A percentile compares a stretch with the other conserved stretches of the same genome.
Evolutionary conservation across 192 early-diverging fungal genomes (phyloP).

Genomic region (Mortierella claussenii): DNA sequence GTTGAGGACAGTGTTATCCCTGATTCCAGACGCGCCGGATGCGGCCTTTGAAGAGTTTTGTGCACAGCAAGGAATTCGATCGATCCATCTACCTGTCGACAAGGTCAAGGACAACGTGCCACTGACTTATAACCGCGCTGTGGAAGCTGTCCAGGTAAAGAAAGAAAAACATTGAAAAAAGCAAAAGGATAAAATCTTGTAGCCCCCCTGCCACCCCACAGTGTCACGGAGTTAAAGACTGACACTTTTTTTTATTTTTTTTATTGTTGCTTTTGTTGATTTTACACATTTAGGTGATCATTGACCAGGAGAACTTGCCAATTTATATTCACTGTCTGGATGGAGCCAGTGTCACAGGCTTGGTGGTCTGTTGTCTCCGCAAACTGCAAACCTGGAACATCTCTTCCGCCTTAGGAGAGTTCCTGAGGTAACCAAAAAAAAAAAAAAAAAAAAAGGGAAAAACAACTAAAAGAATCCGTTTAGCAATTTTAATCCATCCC

Average conservation of each 20-base stretch:
- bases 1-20: constrained; percentile 85
- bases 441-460: no score
- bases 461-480: no score
- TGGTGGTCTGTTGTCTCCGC: constrained; percentile 86
- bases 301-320: constrained; percentile 77
- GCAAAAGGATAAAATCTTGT: background rate
- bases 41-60: constrained; percentile 72
- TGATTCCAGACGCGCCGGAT: constrained; percentile 81
- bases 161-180: background rate
- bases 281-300: constrained; percentile 63
- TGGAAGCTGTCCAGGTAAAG: constrained; percentile 70
- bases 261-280: background rate
- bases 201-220: no score
- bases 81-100: constrained; percentile 77
- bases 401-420: constrained; percentile 77
- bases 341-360: constrained; percentile 86
- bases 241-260: background rate
- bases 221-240: background rate
- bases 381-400: constrained; percentile 92
- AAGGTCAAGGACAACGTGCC: constrained; percentile 92
- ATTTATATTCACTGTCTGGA: constrained; percentile 93
- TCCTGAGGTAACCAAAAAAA: constrained; percentile 68
- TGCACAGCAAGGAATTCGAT: constrained; percentile 66
- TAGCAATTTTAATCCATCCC: no score
- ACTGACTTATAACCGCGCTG: constrained; percentile 76